Evolutionary conservation across 2,329 filamentous ascomycete species (phyloP), one percentile per base, ranked within the genome.

Genomic region (Rhinocladiella mackenziei): DNA sequence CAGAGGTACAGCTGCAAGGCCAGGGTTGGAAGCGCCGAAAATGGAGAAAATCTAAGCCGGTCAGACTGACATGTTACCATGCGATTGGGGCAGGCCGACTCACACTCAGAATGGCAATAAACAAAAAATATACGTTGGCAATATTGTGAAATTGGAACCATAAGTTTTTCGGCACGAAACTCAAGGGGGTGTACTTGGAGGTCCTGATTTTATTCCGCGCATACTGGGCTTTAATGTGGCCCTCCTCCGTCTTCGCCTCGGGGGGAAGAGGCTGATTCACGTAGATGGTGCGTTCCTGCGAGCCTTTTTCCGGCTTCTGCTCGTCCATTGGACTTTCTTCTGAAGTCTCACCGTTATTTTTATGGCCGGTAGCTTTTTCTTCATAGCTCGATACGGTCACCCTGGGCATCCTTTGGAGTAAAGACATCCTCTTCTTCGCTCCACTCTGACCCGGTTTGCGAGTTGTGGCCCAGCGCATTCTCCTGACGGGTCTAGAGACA

Each of bases 61-160:
- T 39, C 33, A 46, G 33, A n/a, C n/a, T n/a, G n/a, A 25, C 15
- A 28, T 29, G 22, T 22, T 43, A 30, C 19, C 23, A 37, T 15
- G 44, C 8, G 14, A 19, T n/a, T 10, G 33, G 25, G 33, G 9
- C 33, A 40, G 28, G 31, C 39, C 31, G 43, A 77, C 89, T 75
- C 83, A 97, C 92, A 60, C 84, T 83, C 48, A 98, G 77, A 62
- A 98, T 94, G 63, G 96, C 89, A 59, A 91, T 78, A 69, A 97
- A 96, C 57, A 97, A 74, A 76, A 98, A 98, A 70, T 97, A 98
- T 41, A 97, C 84, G 66, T 98, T 98, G 62, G 92, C 92, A 60
- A 98, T 84, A 62, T 97, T 97, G 69, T 98, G 91, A 63, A 98
- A 97, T 67, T 98, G 94, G 55, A 94, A 87, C 81, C 84, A 98